phyloP scores from a whole-genome alignment of 2,329 filamentous ascomycete genomes.

The Apiospora malaysiana region DNA sequence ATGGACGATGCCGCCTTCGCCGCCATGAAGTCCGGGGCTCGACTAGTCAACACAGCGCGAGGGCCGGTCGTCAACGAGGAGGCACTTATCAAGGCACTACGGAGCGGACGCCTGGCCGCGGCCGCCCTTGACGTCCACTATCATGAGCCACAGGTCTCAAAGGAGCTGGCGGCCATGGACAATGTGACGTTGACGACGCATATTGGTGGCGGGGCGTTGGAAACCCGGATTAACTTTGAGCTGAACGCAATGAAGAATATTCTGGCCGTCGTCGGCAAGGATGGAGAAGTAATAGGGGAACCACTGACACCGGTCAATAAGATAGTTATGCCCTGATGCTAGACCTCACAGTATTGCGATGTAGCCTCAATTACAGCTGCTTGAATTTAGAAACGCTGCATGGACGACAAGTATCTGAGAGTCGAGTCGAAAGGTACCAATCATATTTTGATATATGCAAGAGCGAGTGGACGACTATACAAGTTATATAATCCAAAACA shows the following conservation, averaged over 20 bases:
- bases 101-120: constrained; percentile 49
- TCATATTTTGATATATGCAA: not conserved
- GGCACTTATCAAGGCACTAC: constrained; percentile 52
- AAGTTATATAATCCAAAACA: not conserved
- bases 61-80: constrained; percentile 59
- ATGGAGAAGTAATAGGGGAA: constrained; percentile 23
- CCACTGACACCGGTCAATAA: not conserved
- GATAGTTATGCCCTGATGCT: not conserved
- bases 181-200: constrained; percentile 47
- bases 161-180: constrained; percentile 26
- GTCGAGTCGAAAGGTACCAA: not conserved
- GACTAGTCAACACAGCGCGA: constrained; percentile 59
- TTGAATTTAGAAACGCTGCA: too few relatives aligned
- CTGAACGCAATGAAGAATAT: constrained; percentile 45
- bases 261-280: constrained; percentile 33
- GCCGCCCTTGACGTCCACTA: constrained; percentile 62
- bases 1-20: constrained; percentile 42
- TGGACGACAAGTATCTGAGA: not conserved
- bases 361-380: too few relatives aligned
- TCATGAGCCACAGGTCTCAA: constrained; percentile 54
- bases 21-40: constrained; percentile 52
- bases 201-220: constrained; percentile 44
- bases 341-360: too few relatives aligned
- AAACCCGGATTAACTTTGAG: constrained; percentile 48
- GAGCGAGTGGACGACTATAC: not conserved